Base-by-base conservation (phyloP, 108 stramenopile genomes). In the Pseudonitzschia multiseries region DNA sequence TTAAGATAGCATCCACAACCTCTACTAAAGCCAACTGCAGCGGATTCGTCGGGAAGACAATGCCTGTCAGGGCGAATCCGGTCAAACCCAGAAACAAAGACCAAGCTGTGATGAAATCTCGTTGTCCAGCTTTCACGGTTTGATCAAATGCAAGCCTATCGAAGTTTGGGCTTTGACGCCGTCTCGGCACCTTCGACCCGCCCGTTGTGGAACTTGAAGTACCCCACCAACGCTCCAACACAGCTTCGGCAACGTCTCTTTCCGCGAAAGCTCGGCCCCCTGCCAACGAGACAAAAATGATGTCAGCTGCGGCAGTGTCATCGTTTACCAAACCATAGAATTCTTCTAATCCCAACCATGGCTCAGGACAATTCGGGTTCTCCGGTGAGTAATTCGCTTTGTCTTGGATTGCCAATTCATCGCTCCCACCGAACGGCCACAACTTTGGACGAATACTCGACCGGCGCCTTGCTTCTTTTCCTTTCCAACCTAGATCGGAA, bases 201-300 rank as follows among this genome's bases (percentile, higher is more conserved):
- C 9, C 52, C 10, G 57, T 8, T 28, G 68, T 52, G 18, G 48
- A 27, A 51, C 44, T 15, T 5, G 14, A 29, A n/a, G 41, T 63
- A n/a, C 48, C n/a, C 48, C 51, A 36, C 79, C 79, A 79, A 9
- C 59, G n/a, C 2, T 31, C 74, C 36, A 79, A 48, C 41, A 69
- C 53, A 20, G 21, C 20, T 56, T 79, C 79, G 26, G 72, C 72
- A 26, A 59, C 73, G 28, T 79, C 69, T 26, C 79, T 53, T 33
- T 79, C 79, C 18, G 67, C 50, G 64, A 26, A 79, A 0, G 72
- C 62, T 31, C 72, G 57, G 0, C 79, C 79, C 22, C 73, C 73
- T 32, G 79, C 79, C 60, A 79, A 65, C n/a, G 79, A 68, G 20
- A 79, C 79, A 65, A 79, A 79, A 54, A 79, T 73, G 0, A 73